These are phyloP conservation scores for Coniosporium apollinis DNA, from an alignment of 495 filamentous ascomycete genomes.

Conservation along the genomic window DNA sequence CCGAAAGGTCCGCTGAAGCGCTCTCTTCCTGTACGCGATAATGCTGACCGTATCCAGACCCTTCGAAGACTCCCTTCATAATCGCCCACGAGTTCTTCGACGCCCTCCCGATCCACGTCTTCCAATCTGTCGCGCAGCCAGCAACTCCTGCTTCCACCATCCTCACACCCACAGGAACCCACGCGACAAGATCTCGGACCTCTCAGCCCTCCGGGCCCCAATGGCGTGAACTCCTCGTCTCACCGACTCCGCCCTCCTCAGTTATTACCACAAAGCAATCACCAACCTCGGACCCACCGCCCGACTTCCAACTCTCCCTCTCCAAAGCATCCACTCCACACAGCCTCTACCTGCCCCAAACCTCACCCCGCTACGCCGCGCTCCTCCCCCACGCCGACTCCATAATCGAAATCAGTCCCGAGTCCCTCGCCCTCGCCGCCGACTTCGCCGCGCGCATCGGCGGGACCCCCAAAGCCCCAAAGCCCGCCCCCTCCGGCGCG, in stretches of 20 bases:
- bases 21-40: background rate
- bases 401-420: slow-evolving; percentile 78
- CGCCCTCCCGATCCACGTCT: slow-evolving; percentile 93
- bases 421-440: slow-evolving; percentile 58
- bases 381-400: slow-evolving; percentile 45
- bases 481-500: slow-evolving; percentile 53
- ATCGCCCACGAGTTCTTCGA: slow-evolving; percentile 98
- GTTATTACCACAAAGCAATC: slow-evolving; percentile 27
- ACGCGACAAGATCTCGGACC: slow-evolving; percentile 18
- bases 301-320: slow-evolving; percentile 73
- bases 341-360: slow-evolving; percentile 65
- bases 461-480: slow-evolving; percentile 29
- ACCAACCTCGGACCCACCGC: slow-evolving; percentile 34
- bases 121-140: slow-evolving; percentile 46
- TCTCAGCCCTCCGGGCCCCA: slow-evolving; percentile 38
- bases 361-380: slow-evolving; percentile 63
- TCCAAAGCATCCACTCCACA: slow-evolving; percentile 60
- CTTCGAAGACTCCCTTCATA: slow-evolving; percentile 68
- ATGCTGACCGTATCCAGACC: slow-evolving; percentile 19
- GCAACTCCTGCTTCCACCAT: slow-evolving; percentile 24
- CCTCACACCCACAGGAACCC: slow-evolving; percentile 21
- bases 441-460: slow-evolving; percentile 75
- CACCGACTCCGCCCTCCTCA: slow-evolving; percentile 36
- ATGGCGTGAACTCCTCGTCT: slow-evolving; percentile 82
- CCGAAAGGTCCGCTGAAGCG: slow-evolving; percentile 38